Percentiles rank a stretch among this genome's conserved stretches.
These are phyloP conservation scores for Solanum megistacrolobum DNA, from an alignment of 257 asterid genomes.

Conservation along the genomic window DNA sequence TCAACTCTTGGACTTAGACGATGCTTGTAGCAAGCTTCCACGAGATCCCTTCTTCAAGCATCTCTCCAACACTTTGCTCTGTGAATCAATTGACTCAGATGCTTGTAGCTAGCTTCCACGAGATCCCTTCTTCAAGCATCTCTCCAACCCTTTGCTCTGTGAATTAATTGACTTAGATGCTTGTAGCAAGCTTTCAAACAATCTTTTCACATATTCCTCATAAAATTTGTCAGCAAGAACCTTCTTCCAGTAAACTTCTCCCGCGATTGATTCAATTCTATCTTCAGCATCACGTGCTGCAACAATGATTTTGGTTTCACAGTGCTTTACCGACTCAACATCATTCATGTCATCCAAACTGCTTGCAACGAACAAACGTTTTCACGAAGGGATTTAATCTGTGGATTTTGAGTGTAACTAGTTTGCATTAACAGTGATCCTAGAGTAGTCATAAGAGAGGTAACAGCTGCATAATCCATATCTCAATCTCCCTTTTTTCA, in stretches of 20 bases:
- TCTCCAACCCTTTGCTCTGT: neutral
- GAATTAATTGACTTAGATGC: neutral
- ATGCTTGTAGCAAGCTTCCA: too few relatives aligned
- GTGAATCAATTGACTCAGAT: neutral
- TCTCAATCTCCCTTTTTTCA: neutral
- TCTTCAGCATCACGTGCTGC: neutral
- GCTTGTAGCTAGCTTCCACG: too few relatives aligned
- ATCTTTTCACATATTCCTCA: neutral
- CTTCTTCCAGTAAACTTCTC: neutral
- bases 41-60: neutral
- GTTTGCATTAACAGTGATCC: neutral
- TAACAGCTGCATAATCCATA: neutral
- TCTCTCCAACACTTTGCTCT: neutral
- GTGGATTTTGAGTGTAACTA: neutral
- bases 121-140: neutral
- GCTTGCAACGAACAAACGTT: neutral
- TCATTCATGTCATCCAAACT: neutral
- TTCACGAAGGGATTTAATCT: neutral
- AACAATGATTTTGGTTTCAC: neutral
- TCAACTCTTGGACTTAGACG: neutral
- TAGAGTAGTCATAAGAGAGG: neutral
- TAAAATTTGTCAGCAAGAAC: too few relatives aligned
- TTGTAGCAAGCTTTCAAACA: neutral
- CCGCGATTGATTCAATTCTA: neutral
- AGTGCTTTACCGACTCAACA: neutral